phyloP scores from a whole-genome alignment of 441 rosid species.

The Gossypium gossypioides region DNA sequence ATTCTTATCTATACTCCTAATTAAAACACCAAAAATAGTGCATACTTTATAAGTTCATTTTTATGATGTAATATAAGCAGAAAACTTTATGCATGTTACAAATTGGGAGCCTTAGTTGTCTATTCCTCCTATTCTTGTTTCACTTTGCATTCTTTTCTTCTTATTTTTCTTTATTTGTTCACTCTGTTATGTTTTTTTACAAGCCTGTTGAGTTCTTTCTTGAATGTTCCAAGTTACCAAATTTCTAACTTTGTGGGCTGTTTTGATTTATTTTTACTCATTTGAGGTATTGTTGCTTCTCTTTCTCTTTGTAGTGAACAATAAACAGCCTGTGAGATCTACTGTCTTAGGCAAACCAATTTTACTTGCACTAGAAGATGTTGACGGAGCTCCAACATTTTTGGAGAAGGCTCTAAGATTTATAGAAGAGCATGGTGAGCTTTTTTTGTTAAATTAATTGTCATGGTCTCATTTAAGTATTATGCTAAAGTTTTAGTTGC shows the following conservation, averaged over 20 bases:
- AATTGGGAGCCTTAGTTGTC: not conserved
- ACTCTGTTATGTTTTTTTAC: not conserved
- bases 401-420: slow-evolving; percentile 75
- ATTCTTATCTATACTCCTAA: not conserved
- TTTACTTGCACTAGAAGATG: slow-evolving; percentile 91
- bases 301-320: slow-evolving; percentile 38
- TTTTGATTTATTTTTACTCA: not conserved
- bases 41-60: not conserved
- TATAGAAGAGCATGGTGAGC: slow-evolving; percentile 84
- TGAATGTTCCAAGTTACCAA: not conserved
- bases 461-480: not conserved
- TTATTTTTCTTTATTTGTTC: slow-evolving; percentile 2
- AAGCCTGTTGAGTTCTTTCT: not conserved
- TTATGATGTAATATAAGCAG: not conserved
- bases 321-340: slow-evolving; percentile 46
- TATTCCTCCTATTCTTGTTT: not conserved
- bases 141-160: not conserved
- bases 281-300: slow-evolving; percentile 11
- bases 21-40: not conserved
- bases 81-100: not conserved
- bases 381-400: slow-evolving; percentile 93
- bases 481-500: not conserved
- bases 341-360: slow-evolving; percentile 73
- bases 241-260: not conserved
- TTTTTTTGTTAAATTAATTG: slow-evolving; percentile 5